Percentiles rank a stretch among this genome's conserved stretches.
phyloP scores from a whole-genome alignment of 768 basidiomycete genomes.

The Coprinopsis cinerea region DNA sequence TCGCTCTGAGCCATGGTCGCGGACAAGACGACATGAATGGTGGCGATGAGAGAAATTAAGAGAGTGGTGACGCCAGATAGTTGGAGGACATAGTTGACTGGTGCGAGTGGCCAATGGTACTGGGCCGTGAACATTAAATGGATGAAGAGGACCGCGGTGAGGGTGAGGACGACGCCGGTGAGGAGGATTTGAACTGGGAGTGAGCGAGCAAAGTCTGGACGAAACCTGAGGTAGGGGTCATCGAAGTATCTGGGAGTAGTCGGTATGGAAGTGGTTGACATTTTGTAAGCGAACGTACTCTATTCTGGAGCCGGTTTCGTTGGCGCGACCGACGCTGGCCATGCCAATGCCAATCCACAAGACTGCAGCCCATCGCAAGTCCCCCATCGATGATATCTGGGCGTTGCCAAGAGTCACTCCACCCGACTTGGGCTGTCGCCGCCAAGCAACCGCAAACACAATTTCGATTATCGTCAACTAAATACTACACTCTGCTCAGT shows the following conservation, averaged over 20 bases:
- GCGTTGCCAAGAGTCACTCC: background rate
- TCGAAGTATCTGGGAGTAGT: conserved; percentile 11
- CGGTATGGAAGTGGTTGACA: background rate
- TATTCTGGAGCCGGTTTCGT: background rate
- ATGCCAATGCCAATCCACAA: no score
- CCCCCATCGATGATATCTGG: background rate
- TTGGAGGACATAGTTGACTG: conserved; percentile 88
- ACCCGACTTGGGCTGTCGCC: background rate
- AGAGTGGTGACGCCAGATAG: conserved; percentile 77
- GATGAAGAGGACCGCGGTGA: conserved; percentile 79
- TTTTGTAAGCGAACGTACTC: background rate
- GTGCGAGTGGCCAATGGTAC: conserved; percentile 93
- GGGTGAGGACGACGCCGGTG: conserved; percentile 78
- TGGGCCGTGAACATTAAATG: conserved; percentile 94
- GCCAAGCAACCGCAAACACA: background rate
- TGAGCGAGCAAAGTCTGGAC: conserved; percentile 80
- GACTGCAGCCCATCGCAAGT: no score
- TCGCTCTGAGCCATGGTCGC: conserved; percentile 55
- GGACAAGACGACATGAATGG: conserved; percentile 67
- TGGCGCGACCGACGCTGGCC: background rate
- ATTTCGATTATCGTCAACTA: background rate
- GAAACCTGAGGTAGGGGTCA: conserved; percentile 75
- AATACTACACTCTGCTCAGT: conserved; percentile 38
- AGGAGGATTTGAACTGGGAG: conserved; percentile 88
- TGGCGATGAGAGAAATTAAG: conserved; percentile 71